These are phyloP conservation scores for Saturnispora galanensis DNA, from an alignment of 805 yeast species.

Conservation along the genomic window DNA sequence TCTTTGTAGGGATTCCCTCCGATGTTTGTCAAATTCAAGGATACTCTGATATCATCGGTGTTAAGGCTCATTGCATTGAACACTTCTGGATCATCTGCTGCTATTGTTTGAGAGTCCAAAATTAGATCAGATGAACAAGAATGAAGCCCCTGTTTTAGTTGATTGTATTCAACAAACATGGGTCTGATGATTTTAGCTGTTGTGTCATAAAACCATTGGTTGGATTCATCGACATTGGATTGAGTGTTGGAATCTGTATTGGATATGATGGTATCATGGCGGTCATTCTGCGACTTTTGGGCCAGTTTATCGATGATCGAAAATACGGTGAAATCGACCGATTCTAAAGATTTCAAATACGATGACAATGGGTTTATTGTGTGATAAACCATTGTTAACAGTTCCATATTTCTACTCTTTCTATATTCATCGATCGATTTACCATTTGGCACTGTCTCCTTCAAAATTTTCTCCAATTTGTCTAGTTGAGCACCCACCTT, in stretches of 20 bases:
- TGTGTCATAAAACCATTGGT: slow-evolving; percentile 25
- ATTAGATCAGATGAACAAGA: slow-evolving; percentile 47
- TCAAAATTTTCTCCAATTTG: slow-evolving; percentile 34
- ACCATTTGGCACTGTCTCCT: slow-evolving; percentile 28
- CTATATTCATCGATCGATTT: slow-evolving; percentile 17
- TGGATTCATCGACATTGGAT: slow-evolving; percentile 9
- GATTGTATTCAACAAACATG: slow-evolving; percentile 58
- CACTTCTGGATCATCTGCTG: slow-evolving; percentile 66
- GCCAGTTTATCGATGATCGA: slow-evolving; percentile 24
- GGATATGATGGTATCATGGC: slow-evolving; percentile 15
- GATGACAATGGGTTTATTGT: slow-evolving; percentile 39
- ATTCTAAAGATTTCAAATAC: slow-evolving; percentile 44
- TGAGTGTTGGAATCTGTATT: slow-evolving; percentile 6
- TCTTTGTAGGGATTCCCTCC: slow-evolving; percentile 22
- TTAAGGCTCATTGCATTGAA: slow-evolving; percentile 35
- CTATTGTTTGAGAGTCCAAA: slow-evolving; percentile 59
- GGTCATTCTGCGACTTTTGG: slow-evolving; percentile 8
- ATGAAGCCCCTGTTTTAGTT: slow-evolving; percentile 64
- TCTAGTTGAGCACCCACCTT: slow-evolving; percentile 32
- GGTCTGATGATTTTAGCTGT: slow-evolving; percentile 31
- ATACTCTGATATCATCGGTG: slow-evolving; percentile 35
- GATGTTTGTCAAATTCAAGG: slow-evolving; percentile 28
- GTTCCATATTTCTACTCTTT: slow-evolving; percentile 39
- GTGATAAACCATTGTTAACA: slow-evolving; percentile 44
- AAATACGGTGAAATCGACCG: slow-evolving; percentile 52